A percentile compares a stretch with the other conserved stretches of the same genome.
phyloP scores from a whole-genome alignment of 306 rosid genomes.

The Oxytropis ochrocephala region DNA sequence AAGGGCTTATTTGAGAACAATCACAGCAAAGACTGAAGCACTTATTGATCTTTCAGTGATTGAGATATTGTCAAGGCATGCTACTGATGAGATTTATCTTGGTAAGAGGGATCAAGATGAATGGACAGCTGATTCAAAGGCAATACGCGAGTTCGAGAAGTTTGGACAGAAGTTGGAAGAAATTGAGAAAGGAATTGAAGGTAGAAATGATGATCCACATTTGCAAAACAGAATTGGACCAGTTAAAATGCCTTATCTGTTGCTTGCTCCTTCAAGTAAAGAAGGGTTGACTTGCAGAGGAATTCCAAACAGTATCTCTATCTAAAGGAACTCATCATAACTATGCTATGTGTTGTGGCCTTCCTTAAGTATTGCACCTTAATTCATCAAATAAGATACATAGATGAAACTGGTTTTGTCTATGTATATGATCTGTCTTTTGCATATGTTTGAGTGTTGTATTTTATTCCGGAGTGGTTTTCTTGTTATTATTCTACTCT shows the following conservation, averaged over 20 bases:
- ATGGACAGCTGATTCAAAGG: background rate
- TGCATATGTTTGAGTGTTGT: background rate
- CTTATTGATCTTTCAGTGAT: background rate
- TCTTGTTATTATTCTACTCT: background rate
- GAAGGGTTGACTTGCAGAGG: background rate
- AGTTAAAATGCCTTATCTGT: background rate
- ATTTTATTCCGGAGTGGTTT: background rate
- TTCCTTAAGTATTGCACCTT: background rate
- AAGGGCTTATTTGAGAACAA: background rate
- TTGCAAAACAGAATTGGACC: background rate
- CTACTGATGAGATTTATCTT: background rate
- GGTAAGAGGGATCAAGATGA: background rate
- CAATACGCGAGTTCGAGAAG: background rate
- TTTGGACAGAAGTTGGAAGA: background rate
- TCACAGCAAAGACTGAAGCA: background rate
- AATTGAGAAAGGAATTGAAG: background rate
- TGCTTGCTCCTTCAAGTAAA: background rate
- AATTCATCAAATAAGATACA: background rate
- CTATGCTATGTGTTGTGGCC: background rate
- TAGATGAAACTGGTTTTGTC: background rate
- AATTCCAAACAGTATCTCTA: background rate
- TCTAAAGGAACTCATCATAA: background rate
- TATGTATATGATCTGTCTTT: background rate
- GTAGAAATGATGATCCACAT: background rate
- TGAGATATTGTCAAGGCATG: conserved; percentile 1